Evolutionary conservation across 192 early-diverging fungal genomes (phyloP).

Genomic region (Mortierella alpina): DNA sequence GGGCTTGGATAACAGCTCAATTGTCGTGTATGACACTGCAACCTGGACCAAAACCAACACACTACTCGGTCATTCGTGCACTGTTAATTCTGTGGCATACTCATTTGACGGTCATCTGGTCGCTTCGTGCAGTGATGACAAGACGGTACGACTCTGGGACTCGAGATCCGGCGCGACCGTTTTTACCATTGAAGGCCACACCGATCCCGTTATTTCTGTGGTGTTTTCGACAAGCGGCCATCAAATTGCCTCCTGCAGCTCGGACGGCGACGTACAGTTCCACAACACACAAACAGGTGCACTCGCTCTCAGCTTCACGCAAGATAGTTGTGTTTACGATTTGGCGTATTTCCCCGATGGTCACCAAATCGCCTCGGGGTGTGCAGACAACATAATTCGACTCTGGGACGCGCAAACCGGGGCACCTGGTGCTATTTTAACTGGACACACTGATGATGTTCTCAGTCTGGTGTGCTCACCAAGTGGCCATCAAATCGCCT

Average conservation of each 20-base stretch:
- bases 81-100: neutral
- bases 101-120: neutral
- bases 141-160: slow-evolving; percentile 1
- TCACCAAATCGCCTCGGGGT: too few species aligned
- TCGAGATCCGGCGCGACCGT: neutral
- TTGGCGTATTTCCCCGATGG: too few species aligned
- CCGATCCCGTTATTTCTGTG: neutral
- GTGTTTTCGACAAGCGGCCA: neutral
- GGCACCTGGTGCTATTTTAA: too few species aligned
- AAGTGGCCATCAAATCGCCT: neutral
- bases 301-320: neutral
- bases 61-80: neutral
- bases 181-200: neutral
- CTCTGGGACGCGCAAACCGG: too few species aligned
- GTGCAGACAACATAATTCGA: too few species aligned
- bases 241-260: neutral
- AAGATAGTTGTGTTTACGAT: too few species aligned
- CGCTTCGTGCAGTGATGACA: neutral
- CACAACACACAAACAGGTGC: neutral
- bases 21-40: neutral
- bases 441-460: neutral
- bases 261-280: neutral
- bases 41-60: neutral
- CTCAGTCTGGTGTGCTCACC: neutral
- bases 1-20: neutral